Evolutionary conservation across 1,284 basidiomycete genomes (phyloP), one percentile per base, ranked within the genome.

Genomic region (Pseudozyma hubeiensis): DNA sequence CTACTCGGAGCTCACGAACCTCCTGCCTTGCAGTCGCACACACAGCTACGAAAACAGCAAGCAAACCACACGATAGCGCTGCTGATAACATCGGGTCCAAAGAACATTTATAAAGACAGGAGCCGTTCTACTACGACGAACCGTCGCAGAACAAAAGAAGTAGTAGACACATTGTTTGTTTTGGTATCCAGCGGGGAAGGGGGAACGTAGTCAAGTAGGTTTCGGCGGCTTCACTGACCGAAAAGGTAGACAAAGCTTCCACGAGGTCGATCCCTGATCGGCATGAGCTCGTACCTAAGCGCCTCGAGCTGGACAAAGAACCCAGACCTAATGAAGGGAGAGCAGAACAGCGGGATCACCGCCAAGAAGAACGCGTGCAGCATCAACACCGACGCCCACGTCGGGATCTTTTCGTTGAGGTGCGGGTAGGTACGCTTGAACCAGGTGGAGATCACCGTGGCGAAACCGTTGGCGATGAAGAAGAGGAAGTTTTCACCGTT

Each of bases 401-500:
- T 77, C 7, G 81, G 82, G 49, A 82, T 83, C 54, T 70, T 60
- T n/a, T 43, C 50, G 63, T 80, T 76, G 57, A 68, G 14, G 29
- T 75, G 56, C 2, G 82, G 82, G 43, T 48, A 80, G 35, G 71
- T 74, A 9, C 79, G 64, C 40, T 74, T 65, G 60, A 83, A 77
- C 65, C 73, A 80, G 9, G 78, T 82, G 3, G 81, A 70, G 19
- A 65, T 53, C 11, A 83, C 82, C 10, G 81, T 80, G 8, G 75
- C 78, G 2, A 80, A 43, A 7, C 82, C 82, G 59, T 84, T 84
- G 39, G 67, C 48, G 14, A 82, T 52, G 77, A 84, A 84, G 53
- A 84, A 84, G 59, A 80, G 31, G 24, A 83, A 82, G 68, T 84
- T 81, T 47, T 79, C 72, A n/a, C 78, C 79, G 41, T 68, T 75